Evolutionary conservation across 2,329 filamentous ascomycete genomes (phyloP).

Genomic region (Xylariaceae sp.): DNA sequence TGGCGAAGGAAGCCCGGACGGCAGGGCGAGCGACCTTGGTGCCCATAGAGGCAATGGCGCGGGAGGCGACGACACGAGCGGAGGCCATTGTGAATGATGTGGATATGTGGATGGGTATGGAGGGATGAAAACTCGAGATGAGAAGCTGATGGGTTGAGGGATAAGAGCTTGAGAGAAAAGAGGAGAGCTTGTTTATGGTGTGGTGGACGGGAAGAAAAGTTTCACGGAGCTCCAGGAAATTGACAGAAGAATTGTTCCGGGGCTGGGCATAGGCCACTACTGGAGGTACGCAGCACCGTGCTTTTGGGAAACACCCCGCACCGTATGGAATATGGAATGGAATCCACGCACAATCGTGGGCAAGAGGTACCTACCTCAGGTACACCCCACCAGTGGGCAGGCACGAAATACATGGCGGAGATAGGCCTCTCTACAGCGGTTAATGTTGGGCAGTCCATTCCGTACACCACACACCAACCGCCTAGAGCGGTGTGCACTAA

Average conservation of each 20-base stretch:
- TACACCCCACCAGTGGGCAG: not conserved
- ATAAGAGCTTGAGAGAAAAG: constrained; percentile 20
- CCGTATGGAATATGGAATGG: constrained; percentile 12
- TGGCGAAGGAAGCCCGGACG: constrained; percentile 58
- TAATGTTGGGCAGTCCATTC: not conserved
- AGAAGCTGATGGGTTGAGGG: constrained; percentile 21
- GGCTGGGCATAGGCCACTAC: constrained; percentile 19
- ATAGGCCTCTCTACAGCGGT: not conserved
- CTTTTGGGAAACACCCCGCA: constrained; percentile 6
- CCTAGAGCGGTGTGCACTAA: not conserved
- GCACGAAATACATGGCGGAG: constrained; percentile 12
- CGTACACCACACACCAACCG: not conserved
- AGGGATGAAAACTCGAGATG: constrained; percentile 39
- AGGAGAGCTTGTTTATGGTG: constrained; percentile 29
- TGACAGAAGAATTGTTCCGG: constrained; percentile 26
- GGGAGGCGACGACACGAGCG: constrained; percentile 70
- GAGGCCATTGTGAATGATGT: constrained; percentile 69
- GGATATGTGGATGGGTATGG: constrained; percentile 30
- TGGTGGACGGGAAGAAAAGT: constrained; percentile 30
- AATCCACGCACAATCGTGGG: constrained; percentile 13
- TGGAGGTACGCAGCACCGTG: constrained; percentile 13
- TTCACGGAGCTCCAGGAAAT: constrained; percentile 30
- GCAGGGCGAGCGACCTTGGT: constrained; percentile 74
- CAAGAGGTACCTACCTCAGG: too few species aligned
- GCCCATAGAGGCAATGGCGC: constrained; percentile 72